Evolutionary conservation across 169 alveolate genomes (phyloP), one percentile per base, ranked within the genome.

Genomic region (Theileria luwenshuni): DNA sequence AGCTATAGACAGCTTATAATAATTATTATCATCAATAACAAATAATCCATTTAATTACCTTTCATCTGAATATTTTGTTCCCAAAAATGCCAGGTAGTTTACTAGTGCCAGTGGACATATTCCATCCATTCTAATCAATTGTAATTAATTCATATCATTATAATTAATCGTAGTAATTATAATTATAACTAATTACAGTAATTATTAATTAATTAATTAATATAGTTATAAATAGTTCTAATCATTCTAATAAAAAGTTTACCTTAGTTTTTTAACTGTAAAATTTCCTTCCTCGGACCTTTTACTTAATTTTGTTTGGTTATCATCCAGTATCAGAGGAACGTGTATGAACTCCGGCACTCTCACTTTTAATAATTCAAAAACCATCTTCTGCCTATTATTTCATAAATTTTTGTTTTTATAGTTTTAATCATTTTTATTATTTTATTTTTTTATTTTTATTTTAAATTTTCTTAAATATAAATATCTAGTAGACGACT

Each of bases 1-100:
- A 8, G 21, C 15, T 0, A 56, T 6, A 27, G 30, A 23, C 38
- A 56, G 45, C 32, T 56, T 3, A 43, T 23, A n/a, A 56, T 41
- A 54, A n/a, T n/a, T n/a, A n/a, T n/a, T n/a, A n/a, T n/a, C n/a
- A n/a, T n/a, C n/a, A n/a, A n/a, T n/a, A n/a, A n/a, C n/a, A n/a
- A n/a, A n/a, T n/a, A n/a, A n/a, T n/a, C n/a, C 69, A 28, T 21
- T 6, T 7, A 60, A 5, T 21, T 6, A 60, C 69, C 32, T 25
- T 23, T 65, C 60, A 35, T 76, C 71, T 12, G 79, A 27, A 41
- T 70, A 71, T 38, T 43, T 69, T 47, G 85, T 73, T 30, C 89
- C 89, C 35, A 81, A 80, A 19, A 64, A 23, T 7, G 85, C 54
- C 65, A 74, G 38, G 69, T 81, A 81, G 63, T 81, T 81, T 38